Percentiles rank a stretch among this genome's conserved stretches.
Evolutionary conservation across 78 protist species (phyloP).

Genomic region (Dictyostelium brefeldianum): DNA sequence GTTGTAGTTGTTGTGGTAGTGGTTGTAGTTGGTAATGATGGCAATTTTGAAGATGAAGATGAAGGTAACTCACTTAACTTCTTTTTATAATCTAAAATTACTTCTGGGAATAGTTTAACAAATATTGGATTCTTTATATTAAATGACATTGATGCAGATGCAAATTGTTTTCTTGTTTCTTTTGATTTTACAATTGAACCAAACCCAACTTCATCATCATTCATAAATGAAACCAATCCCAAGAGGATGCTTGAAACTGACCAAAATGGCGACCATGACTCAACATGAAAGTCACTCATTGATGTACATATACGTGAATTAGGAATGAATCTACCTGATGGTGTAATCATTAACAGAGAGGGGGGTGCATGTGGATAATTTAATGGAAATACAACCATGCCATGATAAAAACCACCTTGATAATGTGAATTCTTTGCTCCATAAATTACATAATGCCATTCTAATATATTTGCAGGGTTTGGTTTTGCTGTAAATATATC

Average conservation of each 20-base stretch:
- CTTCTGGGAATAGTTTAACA: slow-evolving; percentile 41
- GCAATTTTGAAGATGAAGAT: not conserved
- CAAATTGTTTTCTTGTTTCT: slow-evolving; percentile 33
- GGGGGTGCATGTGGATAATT: slow-evolving; percentile 95
- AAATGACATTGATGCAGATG: slow-evolving; percentile 29
- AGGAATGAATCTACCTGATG: slow-evolving; percentile 57
- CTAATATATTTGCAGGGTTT: slow-evolving; percentile 79
- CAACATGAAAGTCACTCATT: slow-evolving; percentile 50
- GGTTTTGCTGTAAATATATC: slow-evolving; percentile 29
- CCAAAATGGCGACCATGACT: slow-evolving; percentile 53
- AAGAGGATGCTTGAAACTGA: not conserved
- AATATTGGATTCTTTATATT: slow-evolving; percentile 36
- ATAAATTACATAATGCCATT: slow-evolving; percentile 95
- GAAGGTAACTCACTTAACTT: not conserved
- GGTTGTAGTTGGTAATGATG: not conserved
- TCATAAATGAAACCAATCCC: slow-evolving; percentile 64
- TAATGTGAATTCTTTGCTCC: slow-evolving; percentile 91
- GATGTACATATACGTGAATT: slow-evolving; percentile 48
- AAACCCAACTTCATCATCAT: slow-evolving; percentile 26
- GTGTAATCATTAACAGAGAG: slow-evolving; percentile 56
- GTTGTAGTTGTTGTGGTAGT: not conserved
- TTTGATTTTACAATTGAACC: slow-evolving; percentile 45
- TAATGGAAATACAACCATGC: slow-evolving; percentile 92
- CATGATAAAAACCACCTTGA: slow-evolving; percentile 95
- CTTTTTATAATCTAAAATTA: slow-evolving; percentile 4